Evolutionary conservation across 805 yeast genomes (phyloP), one percentile per base, ranked within the genome.

Genomic region (Candida nanaspora): DNA sequence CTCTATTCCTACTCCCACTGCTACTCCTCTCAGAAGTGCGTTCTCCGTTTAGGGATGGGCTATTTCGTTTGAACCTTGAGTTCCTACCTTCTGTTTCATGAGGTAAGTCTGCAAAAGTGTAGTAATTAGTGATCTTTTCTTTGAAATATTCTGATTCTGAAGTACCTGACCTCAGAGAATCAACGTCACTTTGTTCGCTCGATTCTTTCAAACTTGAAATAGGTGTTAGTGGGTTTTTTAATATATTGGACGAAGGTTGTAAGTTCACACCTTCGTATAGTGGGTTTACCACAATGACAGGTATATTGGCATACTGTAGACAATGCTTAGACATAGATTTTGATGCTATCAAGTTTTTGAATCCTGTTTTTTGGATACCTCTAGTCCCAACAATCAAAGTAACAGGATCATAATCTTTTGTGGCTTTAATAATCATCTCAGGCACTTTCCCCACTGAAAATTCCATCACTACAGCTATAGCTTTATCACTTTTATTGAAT

Each of bases 291-390:
- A 71, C 70, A 30, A 69, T 55, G 2, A 70, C 73, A 0, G 77
- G 77, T 6, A 72, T 60, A 2, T 62, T 62, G 7, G 73, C 66
- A 40, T 63, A 66, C 43, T 69, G 70, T n/a, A 72, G 50, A 47
- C 70, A 72, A 45, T 68, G 66, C 44, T 72, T 72, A 3, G 74
- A 69, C 52, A 72, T 57, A 2, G 74, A 65, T 29, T 72, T 70
- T 0, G 74, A 70, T 7, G 59, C 47, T 15, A 52, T 52, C 36
- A 70, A 45, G 9, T 65, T 66, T 33, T 56, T 66, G 40, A 71
- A 59, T 0, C 70, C 70, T 15, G 68, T 61, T 38, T 62, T 56
- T 19, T 51, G 54, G 3, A 58, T 48, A 29, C 63, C 62, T 21
- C 64, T 58, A 3, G 74, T 66, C 4, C 77, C 77, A 31, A 72